Evolutionary conservation across 805 yeast species (phyloP), one percentile per base, ranked within the genome.

Genomic region (Hanseniaspora singularis): DNA sequence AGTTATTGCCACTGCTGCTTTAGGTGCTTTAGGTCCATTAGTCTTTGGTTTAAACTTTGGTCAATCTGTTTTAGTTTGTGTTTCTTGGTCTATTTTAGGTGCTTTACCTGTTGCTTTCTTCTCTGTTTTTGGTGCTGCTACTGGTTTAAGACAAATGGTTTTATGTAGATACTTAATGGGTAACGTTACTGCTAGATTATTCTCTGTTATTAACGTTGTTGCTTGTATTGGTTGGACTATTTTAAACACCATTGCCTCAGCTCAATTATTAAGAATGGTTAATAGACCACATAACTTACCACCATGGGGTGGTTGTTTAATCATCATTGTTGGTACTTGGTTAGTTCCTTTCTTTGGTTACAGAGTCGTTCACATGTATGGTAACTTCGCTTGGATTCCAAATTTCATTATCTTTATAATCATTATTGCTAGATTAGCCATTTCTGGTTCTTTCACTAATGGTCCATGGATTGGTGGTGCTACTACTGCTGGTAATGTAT

Each of bases 171-270:
- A 71, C 63, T 71, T 86, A 55, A 71, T 80, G 51, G 96, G 96
- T 51, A 77, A 79, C 61, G 58, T 68, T 22, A 79, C 81, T 40
- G 79, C 81, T 66, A 74, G 94, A 61, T 70, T 87, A 50, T 80
- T 85, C 58, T 79, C 94, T 6, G 60, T 79, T 34, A 69, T 88
- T 59, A 86, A 86, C 59, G 74, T 79, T 57, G 62, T 88, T 54
- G 87, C 94, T 24, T 84, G 95, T 72, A 74, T 87, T 49, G 95
- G 96, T 55, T 87, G 96, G 96, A 82, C 92, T 63, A 84, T 94
- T 14, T 89, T 85, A 38, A 88, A 87, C 64, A 83, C 83, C 51
- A 82, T 87, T 76, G 81, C 85, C 26, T 77, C 92, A 28, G 95
- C 95, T 16, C 94, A 85, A 63, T 67, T 87, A 54, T 68, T 87